A percentile compares a stretch with the other conserved stretches of the same genome.
phyloP scores from a whole-genome alignment of 352 stramenopile species.

The Phytophthora meadii region DNA sequence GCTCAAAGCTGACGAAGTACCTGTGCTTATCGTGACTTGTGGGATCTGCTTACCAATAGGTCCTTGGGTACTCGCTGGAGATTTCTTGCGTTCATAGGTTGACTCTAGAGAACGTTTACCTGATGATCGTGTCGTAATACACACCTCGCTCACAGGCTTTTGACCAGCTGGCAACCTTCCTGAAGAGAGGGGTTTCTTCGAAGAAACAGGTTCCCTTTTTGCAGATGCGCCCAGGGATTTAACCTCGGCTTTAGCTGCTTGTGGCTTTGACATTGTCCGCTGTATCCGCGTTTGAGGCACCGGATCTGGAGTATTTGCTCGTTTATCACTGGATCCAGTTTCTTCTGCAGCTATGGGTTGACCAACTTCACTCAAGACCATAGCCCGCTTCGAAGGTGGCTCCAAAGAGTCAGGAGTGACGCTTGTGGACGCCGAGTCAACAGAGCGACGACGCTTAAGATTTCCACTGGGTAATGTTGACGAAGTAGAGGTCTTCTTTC shows the following conservation, averaged over 20 bases:
- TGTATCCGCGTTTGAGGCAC: not conserved
- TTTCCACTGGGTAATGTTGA: not conserved
- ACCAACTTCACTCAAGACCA: not conserved
- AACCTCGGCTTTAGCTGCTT: not conserved
- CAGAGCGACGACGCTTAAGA: conserved; percentile 24
- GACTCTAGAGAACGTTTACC: not conserved
- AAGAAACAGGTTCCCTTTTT: not conserved
- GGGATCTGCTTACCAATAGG: not conserved
- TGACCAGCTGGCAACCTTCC: not conserved
- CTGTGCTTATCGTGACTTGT: not conserved
- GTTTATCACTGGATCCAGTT: not conserved
- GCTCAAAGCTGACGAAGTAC: not conserved
- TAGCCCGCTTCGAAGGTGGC: conserved; percentile 6
- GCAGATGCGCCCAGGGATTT: not conserved
- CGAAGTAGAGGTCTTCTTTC: not conserved
- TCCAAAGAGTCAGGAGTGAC: conserved; percentile 1
- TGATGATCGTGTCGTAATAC: not conserved
- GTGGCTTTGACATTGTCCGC: not conserved
- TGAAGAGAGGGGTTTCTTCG: not conserved
- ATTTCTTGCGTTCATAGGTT: conserved; percentile 1
- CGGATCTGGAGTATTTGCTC: no score
- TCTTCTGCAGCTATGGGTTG: not conserved
- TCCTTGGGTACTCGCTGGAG: not conserved
- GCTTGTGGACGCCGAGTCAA: not conserved
- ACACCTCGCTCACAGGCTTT: not conserved